These are phyloP conservation scores for Saposhnikovia divaricata DNA, from an alignment of 129 eudicot genomes.

Conservation along the genomic window DNA sequence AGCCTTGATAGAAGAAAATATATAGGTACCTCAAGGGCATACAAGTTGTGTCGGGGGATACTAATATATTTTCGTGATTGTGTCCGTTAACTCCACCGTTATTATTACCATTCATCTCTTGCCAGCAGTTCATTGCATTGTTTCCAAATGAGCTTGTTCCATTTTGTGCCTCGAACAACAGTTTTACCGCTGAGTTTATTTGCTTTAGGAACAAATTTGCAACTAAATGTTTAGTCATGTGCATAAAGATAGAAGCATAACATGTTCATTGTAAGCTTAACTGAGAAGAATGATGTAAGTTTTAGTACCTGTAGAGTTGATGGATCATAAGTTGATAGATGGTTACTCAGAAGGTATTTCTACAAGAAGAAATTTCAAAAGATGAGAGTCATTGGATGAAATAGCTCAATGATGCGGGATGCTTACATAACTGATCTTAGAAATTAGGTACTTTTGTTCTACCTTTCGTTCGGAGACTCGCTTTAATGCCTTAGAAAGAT, in stretches of 20 bases:
- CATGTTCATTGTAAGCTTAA: not conserved
- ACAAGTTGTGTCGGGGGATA: conserved; percentile 35
- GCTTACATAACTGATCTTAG: not conserved
- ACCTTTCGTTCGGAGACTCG: conserved; percentile 67
- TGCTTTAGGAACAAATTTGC: conserved; percentile 9
- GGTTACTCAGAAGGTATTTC: conserved; percentile 52
- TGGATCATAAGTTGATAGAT: conserved; percentile 45
- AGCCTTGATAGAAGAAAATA: not conserved
- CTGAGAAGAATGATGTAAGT: not conserved
- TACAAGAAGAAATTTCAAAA: conserved; percentile 5
- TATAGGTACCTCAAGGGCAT: conserved; percentile 32
- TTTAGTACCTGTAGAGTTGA: conserved; percentile 48
- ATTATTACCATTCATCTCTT: conserved; percentile 20
- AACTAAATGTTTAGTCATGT: not conserved
- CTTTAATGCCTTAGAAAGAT: conserved; percentile 41
- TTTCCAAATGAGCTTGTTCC: conserved; percentile 40
- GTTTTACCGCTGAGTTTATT: conserved; percentile 25
- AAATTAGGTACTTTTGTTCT: not conserved
- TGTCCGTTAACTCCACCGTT: conserved; percentile 25
- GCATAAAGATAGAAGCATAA: not conserved
- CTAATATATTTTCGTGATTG: conserved; percentile 30
- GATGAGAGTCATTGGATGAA: not conserved
- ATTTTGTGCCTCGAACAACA: conserved; percentile 34
- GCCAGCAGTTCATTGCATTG: conserved; percentile 33
- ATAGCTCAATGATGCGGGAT: not conserved